These are phyloP conservation scores for Stevia rebaudiana DNA, from an alignment of 140 eudicot species.

Conservation along the genomic window DNA sequence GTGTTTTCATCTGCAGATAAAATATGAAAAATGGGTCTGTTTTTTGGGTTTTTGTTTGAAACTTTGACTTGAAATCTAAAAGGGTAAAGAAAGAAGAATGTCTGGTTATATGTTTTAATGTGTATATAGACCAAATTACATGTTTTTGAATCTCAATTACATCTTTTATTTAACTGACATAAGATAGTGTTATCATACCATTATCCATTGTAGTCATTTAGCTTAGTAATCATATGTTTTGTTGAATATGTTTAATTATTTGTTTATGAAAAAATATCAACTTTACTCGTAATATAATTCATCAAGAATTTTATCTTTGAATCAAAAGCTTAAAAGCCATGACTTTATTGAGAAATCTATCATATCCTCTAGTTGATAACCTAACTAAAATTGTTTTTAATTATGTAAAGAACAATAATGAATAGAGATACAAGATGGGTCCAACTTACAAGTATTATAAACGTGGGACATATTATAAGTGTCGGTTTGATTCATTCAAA, in stretches of 20 bases:
- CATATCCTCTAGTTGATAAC: neutral
- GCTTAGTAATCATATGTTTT: neutral
- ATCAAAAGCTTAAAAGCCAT: too few species aligned
- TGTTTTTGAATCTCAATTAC: neutral
- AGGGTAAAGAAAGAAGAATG: slow-evolving; percentile 14
- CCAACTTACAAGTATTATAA: too few species aligned
- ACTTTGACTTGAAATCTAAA: slow-evolving; percentile 26
- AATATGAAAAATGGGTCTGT: slow-evolving; percentile 11
- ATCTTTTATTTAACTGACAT: neutral
- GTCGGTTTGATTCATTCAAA: too few species aligned
- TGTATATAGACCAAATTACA: slow-evolving; percentile 15
- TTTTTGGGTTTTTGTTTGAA: slow-evolving; percentile 12
- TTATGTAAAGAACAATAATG: too few species aligned
- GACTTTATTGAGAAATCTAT: neutral
- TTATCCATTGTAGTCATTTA: neutral
- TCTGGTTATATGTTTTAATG: slow-evolving; percentile 22
- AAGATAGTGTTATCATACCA: neutral
- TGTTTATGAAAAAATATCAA: too few species aligned
- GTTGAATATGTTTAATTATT: too few species aligned
- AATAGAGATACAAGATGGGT: too few species aligned
- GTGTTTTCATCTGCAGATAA: slow-evolving; percentile 14
- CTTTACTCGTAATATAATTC: too few species aligned
- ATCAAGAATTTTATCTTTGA: too few species aligned
- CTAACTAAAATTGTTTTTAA: neutral
- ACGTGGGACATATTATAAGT: too few species aligned